Conservation (phyloP, 2,329 filamentous ascomycete species). For the Pseudocercospora fijiensis region DNA sequence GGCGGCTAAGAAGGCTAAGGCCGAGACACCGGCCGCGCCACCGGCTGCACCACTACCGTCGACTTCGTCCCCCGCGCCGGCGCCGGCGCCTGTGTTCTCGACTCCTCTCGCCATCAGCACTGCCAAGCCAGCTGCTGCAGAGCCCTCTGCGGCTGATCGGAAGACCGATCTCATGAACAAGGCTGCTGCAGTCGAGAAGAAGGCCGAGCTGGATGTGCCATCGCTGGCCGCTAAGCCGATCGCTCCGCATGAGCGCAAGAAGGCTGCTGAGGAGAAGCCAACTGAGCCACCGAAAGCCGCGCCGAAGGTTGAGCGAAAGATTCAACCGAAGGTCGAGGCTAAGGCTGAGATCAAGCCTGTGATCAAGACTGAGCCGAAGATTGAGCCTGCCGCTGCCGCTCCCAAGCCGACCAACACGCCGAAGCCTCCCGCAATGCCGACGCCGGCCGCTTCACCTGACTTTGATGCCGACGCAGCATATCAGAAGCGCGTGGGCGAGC, state of each 20-base stretch:
- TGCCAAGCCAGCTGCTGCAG: not conserved
- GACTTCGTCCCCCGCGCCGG: not conserved
- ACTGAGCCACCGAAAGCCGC: not conserved
- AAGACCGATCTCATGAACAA: not conserved
- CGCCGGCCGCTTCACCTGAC: not conserved
- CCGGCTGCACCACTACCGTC: not conserved
- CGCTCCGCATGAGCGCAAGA: not conserved
- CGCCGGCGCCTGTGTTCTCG: not conserved
- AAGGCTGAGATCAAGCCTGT: not conserved
- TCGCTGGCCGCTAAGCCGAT: not conserved
- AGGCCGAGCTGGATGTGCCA: not conserved
- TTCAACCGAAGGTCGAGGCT: not conserved
- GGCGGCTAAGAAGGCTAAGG: not conserved
- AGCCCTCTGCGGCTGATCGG: not conserved
- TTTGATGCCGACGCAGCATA: not conserved
- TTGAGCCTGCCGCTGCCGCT: not conserved
- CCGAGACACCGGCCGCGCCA: not conserved
- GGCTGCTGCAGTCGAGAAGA: not conserved
- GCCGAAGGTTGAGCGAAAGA: not conserved
- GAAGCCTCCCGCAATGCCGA: not conserved
- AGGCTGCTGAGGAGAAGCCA: not conserved
- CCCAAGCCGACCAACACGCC: not conserved
- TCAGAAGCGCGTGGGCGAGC: not conserved
- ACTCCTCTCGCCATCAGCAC: not conserved
- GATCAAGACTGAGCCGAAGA: not conserved